Evolutionary conservation across 1,139 yeast genomes (phyloP).

Genomic region (Taiozyma onychis): DNA sequence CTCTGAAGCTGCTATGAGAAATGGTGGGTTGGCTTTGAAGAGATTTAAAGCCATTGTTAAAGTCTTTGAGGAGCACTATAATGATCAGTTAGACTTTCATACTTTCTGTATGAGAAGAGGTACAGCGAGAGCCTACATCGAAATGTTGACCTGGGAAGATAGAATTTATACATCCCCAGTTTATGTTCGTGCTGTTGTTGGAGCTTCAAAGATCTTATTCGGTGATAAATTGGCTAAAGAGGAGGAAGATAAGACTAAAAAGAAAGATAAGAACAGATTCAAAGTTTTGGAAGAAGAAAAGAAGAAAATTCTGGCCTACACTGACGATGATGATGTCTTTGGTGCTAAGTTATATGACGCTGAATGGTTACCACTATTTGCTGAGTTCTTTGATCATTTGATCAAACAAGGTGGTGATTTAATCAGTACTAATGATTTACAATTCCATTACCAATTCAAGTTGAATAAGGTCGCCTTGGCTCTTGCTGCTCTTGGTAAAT

Average conservation of each 20-base stretch:
- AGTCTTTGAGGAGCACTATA: constrained; percentile 63
- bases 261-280: constrained; percentile 11
- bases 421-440: constrained; percentile 33
- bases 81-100: constrained; percentile 94
- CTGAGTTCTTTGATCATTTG: constrained; percentile 33
- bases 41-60: constrained; percentile 65
- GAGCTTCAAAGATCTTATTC: constrained; percentile 50
- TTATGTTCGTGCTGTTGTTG: constrained; percentile 63
- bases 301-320: constrained; percentile 26
- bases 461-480: constrained; percentile 43
- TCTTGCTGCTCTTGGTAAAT: constrained; percentile 35
- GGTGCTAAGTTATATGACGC: constrained; percentile 5
- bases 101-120: constrained; percentile 89
- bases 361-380: constrained; percentile 35
- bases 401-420: constrained; percentile 28
- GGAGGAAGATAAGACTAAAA: constrained; percentile 12
- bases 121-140: constrained; percentile 77
- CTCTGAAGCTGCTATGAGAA: constrained; percentile 33
- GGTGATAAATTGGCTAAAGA: constrained; percentile 18
- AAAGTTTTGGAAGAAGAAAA: constrained; percentile 5
- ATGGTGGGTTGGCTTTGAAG: constrained; percentile 72
- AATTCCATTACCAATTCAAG: constrained; percentile 37
- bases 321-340: constrained; percentile 31
- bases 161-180: constrained; percentile 61
- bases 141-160: constrained; percentile 80